Conservation (phyloP, 2,329 filamentous ascomycete species). For the Acrocalymma vagum region DNA sequence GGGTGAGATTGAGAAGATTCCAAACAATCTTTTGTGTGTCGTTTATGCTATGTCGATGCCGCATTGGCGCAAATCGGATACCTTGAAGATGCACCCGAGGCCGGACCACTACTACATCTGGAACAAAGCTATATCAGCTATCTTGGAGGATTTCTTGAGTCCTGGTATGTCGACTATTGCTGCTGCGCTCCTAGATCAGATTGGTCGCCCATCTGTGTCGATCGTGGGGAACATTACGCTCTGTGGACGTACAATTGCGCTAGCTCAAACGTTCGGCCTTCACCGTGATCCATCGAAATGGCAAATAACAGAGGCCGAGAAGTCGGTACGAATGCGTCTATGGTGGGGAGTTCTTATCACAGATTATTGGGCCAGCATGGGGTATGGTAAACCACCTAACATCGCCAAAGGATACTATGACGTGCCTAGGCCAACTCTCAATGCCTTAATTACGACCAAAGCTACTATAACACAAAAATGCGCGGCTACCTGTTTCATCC, state of each 20-base stretch:
- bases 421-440: constrained; percentile 61
- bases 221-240: constrained; percentile 61
- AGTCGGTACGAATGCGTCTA: constrained; percentile 59
- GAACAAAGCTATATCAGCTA: constrained; percentile 52
- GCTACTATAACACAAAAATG: constrained; percentile 50
- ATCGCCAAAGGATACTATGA: constrained; percentile 64
- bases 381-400: constrained; percentile 64
- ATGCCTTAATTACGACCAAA: constrained; percentile 47
- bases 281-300: constrained; percentile 64
- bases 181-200: constrained; percentile 50
- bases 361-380: constrained; percentile 65
- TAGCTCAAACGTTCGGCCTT: constrained; percentile 64
- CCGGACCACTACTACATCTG: constrained; percentile 51
- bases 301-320: constrained; percentile 61
- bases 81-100: constrained; percentile 43
- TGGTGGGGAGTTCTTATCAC: constrained; percentile 68
- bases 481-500: constrained; percentile 61
- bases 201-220: constrained; percentile 50
- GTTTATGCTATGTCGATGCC: constrained; percentile 49
- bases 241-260: constrained; percentile 61
- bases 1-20: constrained; percentile 44
- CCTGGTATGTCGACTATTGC: constrained; percentile 51
- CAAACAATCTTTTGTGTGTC: constrained; percentile 49
- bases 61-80: constrained; percentile 47
- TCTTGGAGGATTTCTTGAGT: constrained; percentile 53